A percentile compares a stretch with the other conserved stretches of the same genome.
Conservation (phyloP, 192 early-diverging fungal genomes). For the Ramicandelaber brevisporus region DNA sequence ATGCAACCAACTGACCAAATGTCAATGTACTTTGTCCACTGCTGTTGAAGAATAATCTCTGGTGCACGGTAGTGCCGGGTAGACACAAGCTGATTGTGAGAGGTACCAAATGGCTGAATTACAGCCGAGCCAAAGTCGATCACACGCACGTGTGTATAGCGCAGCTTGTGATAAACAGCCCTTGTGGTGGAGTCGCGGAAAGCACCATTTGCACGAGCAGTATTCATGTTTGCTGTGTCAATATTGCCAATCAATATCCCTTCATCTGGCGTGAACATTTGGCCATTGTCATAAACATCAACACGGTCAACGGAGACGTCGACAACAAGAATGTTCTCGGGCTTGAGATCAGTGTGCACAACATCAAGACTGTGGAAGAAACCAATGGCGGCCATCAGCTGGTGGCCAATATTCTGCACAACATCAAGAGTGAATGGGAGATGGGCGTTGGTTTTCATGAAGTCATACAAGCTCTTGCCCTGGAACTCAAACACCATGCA, state of each 20-base stretch:
- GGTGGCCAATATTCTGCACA: conserved; percentile 39
- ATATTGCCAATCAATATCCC: no score
- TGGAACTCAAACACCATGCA: conserved; percentile 90
- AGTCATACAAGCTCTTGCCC: conserved; percentile 55
- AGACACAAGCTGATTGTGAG: conserved; percentile 48
- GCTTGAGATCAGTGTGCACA: conserved; percentile 77
- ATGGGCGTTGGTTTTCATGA: conserved; percentile 51
- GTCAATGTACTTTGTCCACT: conserved; percentile 75
- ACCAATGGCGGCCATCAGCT: conserved; percentile 41
- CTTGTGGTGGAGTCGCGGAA: conserved; percentile 20
- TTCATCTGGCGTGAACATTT: conserved; percentile 13
- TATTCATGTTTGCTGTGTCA: no score
- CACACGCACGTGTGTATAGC: conserved; percentile 31
- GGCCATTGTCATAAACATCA: conserved; percentile 11
- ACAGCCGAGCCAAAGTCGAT: conserved; percentile 79
- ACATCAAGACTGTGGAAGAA: conserved; percentile 50
- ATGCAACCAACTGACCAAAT: conserved; percentile 82
- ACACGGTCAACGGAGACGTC: conserved; percentile 10
- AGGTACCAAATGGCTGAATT: conserved; percentile 51
- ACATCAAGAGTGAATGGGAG: conserved; percentile 43
- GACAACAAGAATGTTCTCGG: conserved; percentile 50
- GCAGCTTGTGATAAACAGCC: no score
- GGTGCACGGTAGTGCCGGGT: conserved; percentile 85
- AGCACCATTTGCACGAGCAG: no score
- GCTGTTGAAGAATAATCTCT: conserved; percentile 58